Base-by-base conservation (phyloP, 139 green algal genomes). In the Pseudopediastrum boryanum region DNA sequence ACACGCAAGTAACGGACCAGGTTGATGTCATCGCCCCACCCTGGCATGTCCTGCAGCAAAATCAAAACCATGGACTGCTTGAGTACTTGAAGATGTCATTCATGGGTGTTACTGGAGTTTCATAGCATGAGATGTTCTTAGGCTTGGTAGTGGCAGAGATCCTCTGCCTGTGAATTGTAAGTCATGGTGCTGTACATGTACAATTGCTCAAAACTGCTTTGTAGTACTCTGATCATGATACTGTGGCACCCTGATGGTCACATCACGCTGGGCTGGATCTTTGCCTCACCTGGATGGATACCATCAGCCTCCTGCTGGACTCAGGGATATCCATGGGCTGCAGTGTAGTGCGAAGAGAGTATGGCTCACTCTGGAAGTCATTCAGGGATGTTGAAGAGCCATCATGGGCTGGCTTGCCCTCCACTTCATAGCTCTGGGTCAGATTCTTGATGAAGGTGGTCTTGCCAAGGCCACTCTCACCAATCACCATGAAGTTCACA, bases 11-110 rank as follows among this genome's bases (percentile, higher is more conserved):
- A 67, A 21, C 54, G 41, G 38, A 78, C 71, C 4, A 78, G 52
- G 71, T 78, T 78, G 52, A 78, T 78, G 71, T 78, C 71, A 42
- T 78, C 71, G 43, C 71, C 71, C 52, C 46, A 84, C 38, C 79
- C 79, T 25, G 79, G 79, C 50, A 80, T 78, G 75, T 84, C 79
- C 70, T 84, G 79, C 23, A 78, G 52, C 16, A 54, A 78, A 54
- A 52, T n/a, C n/a, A n/a, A n/a, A n/a, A n/a, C n/a, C n/a, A n/a
- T n/a, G n/a, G n/a, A n/a, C n/a, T n/a, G n/a, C n/a, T n/a, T n/a
- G n/a, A n/a, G n/a, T n/a, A n/a, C n/a, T n/a, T n/a, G n/a, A n/a
- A n/a, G n/a, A n/a, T n/a, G n/a, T n/a, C n/a, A n/a, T n/a, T n/a
- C n/a, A n/a, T n/a, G n/a, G n/a, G n/a, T n/a, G n/a, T n/a, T n/a